Conservation (phyloP, 2,329 filamentous ascomycete genomes). For the Pseudogymnoascus destructans region DNA sequence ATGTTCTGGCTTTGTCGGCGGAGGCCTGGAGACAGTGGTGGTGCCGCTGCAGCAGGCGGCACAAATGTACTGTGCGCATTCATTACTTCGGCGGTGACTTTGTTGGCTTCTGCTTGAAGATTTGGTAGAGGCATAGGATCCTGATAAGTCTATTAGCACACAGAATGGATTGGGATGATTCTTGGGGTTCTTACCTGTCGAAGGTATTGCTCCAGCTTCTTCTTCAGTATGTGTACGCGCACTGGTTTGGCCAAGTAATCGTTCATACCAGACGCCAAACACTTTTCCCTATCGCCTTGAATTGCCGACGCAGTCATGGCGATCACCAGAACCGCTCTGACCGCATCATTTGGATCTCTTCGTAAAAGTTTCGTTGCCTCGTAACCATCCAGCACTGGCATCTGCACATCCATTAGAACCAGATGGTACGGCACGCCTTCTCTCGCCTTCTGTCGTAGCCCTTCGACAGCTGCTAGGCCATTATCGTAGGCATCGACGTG, state of each 20-base stretch:
- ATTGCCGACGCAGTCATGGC: slow-evolving; percentile 96
- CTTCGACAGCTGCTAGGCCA: slow-evolving; percentile 76
- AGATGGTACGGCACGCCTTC: slow-evolving; percentile 74
- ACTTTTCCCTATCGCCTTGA: slow-evolving; percentile 87
- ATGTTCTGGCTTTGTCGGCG: slow-evolving; percentile 4
- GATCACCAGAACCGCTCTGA: slow-evolving; percentile 79
- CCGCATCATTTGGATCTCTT: slow-evolving; percentile 59
- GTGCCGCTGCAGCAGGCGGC: slow-evolving; percentile 10
- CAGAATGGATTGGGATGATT: not conserved
- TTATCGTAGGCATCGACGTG: slow-evolving; percentile 80
- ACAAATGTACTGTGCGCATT: slow-evolving; percentile 13
- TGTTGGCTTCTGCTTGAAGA: slow-evolving; percentile 19
- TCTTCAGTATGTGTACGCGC: slow-evolving; percentile 72
- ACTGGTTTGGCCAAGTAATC: slow-evolving; percentile 95
- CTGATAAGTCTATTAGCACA: slow-evolving; percentile 8
- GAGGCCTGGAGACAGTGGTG: not conserved
- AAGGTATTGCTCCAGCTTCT: slow-evolving; percentile 62
- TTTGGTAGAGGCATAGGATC: slow-evolving; percentile 17
- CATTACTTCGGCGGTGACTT: slow-evolving; percentile 18
- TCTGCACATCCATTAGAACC: slow-evolving; percentile 91
- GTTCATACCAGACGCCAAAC: slow-evolving; percentile 92
- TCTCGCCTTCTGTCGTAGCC: slow-evolving; percentile 57
- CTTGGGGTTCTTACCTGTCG: slow-evolving; percentile 19
- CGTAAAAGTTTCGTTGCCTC: slow-evolving; percentile 78
- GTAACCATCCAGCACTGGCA: slow-evolving; percentile 88